phyloP scores from a whole-genome alignment of 2,329 filamentous ascomycete genomes.

The Chrysosphaeria jannelii region DNA sequence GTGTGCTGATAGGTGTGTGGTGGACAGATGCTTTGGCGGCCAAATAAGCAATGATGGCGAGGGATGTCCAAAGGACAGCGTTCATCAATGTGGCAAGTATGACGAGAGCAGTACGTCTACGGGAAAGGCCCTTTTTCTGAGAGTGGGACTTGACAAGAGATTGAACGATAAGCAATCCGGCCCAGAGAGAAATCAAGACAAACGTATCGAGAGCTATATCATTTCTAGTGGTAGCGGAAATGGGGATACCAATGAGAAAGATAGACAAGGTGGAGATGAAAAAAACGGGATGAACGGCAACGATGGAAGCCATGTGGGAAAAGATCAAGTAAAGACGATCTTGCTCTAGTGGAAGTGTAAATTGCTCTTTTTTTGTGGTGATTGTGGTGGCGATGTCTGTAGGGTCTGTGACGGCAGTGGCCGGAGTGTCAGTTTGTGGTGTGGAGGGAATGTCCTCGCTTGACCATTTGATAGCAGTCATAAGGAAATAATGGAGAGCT shows the following conservation, averaged over 20 bases:
- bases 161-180: constrained; percentile 12
- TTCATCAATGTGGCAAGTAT: constrained; percentile 16
- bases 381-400: neutral
- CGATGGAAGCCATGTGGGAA: constrained; percentile 1
- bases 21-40: constrained; percentile 10
- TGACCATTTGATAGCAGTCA: neutral
- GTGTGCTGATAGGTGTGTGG: constrained; percentile 3
- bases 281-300: constrained; percentile 7
- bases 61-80: constrained; percentile 16
- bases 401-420: neutral
- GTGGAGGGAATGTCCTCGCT: neutral
- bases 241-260: constrained; percentile 12
- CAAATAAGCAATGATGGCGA: constrained; percentile 14
- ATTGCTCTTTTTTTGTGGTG: neutral
- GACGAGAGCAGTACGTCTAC: constrained; percentile 7
- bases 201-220: constrained; percentile 14
- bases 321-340: no score
- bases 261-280: constrained; percentile 8
- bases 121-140: no score
- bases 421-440: neutral
- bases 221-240: constrained; percentile 9
- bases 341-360: neutral
- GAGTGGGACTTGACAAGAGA: constrained; percentile 8
- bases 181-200: constrained; percentile 19
- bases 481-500: constrained; percentile 5